phyloP scores from a whole-genome alignment of 768 basidiomycete genomes.

The Infundibulicybe gibba region DNA sequence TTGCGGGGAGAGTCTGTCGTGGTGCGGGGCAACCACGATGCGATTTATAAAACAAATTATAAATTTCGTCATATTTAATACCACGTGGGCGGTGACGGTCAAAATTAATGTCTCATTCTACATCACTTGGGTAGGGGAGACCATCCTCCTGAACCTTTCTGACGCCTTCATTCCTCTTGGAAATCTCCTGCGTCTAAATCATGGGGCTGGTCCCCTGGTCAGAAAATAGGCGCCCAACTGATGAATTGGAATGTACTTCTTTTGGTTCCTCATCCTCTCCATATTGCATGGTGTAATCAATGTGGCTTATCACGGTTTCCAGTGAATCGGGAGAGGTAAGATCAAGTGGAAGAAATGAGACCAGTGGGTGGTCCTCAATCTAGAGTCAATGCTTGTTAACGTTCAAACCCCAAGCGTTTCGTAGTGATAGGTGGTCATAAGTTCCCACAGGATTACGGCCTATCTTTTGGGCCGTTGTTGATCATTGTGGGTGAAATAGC shows the following conservation, averaged over 20 bases:
- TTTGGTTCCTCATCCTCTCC: slow-evolving; percentile 98
- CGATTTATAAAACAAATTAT: too few species aligned
- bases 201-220: slow-evolving; percentile 66
- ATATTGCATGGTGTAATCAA: slow-evolving; percentile 98
- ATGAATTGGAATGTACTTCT: slow-evolving; percentile 52
- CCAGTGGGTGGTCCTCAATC: slow-evolving; percentile 99
- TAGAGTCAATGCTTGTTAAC: slow-evolving; percentile 21
- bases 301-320: slow-evolving; percentile 87
- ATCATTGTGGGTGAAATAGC: slow-evolving; percentile 15
- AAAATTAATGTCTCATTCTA: too few species aligned
- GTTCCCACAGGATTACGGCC: too few species aligned
- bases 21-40: background rate
- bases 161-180: slow-evolving; percentile 33
- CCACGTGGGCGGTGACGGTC: too few species aligned
- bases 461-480: slow-evolving; percentile 3
- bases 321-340: slow-evolving; percentile 87
- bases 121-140: background rate
- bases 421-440: too few species aligned
- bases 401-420: too few species aligned
- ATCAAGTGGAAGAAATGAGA: slow-evolving; percentile 94
- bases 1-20: slow-evolving; percentile 5
- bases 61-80: too few species aligned
- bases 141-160: slow-evolving; percentile 6
- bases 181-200: slow-evolving; percentile 95
- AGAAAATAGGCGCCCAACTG: slow-evolving; percentile 3